Base-by-base conservation (phyloP, 108 stramenopile species). In the Conticribra weissflogii region DNA sequence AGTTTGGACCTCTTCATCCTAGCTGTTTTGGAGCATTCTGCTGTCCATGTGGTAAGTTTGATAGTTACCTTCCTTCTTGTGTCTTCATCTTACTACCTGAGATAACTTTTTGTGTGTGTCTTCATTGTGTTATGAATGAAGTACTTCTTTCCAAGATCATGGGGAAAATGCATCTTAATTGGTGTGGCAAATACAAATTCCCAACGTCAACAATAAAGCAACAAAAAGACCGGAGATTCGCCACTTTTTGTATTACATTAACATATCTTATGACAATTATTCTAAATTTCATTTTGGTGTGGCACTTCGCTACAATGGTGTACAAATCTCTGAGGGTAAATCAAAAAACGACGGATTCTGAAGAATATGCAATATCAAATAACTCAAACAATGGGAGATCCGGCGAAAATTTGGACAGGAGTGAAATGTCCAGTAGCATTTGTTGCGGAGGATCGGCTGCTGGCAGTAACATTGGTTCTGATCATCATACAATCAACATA, bases 91-190 rank as follows among this genome's bases (percentile, higher is more conserved):
- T n/a, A n/a, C n/a, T n/a, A n/a, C n/a, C n/a, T n/a, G n/a, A n/a
- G n/a, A n/a, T n/a, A n/a, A n/a, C n/a, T n/a, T n/a, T n/a, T n/a
- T n/a, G n/a, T n/a, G n/a, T n/a, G n/a, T n/a, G n/a, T n/a, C n/a
- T n/a, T n/a, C n/a, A n/a, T n/a, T n/a, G n/a, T n/a, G n/a, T n/a
- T n/a, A n/a, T n/a, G n/a, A n/a, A 41, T 41, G 36, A 5, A 71
- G 63, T 72, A 5, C 29, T 64, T 9, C 18, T 72, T 29, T 63
- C 53, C 17, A 62, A 49, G 3, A 53, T 72, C 29, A 48, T 72
- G 63, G n/a, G 36, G 15, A 53, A 36, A 56, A 64, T 64, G 63
- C 53, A 72, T 55, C 71, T 72, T 4, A 72, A 63, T 45, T 72
- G 71, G 50, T 60, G 31, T 23, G 68, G 66, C 32, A 67, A 59